phyloP scores from a whole-genome alignment of 208 protist genomes.

The Crithidia fasciculata region DNA sequence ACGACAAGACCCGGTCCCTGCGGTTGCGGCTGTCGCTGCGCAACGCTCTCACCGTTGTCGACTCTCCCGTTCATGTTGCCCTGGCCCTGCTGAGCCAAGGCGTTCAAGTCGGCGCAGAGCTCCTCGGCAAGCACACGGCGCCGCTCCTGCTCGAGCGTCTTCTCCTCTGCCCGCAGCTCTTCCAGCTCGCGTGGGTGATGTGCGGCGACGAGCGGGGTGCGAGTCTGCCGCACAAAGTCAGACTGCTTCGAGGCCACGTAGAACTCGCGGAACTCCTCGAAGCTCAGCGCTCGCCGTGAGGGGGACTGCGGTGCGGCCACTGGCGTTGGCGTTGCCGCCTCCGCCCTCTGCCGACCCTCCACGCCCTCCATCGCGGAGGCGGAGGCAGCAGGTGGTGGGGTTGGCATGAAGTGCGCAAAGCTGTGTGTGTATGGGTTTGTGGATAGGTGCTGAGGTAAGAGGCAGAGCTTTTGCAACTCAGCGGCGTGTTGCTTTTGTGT shows the following conservation, averaged over 20 bases:
- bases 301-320: not conserved
- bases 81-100: not conserved
- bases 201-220: not conserved
- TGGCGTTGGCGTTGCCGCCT: not conserved
- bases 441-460: too few species aligned
- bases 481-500: too few species aligned
- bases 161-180: not conserved
- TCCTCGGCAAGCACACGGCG: conserved; percentile 1
- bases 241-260: conserved; percentile 16
- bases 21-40: not conserved
- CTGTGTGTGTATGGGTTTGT: too few species aligned
- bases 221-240: not conserved
- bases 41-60: too few species aligned
- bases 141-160: not conserved
- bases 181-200: conserved; percentile 1
- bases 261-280: conserved; percentile 29
- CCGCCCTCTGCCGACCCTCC: not conserved
- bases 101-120: conserved; percentile 7
- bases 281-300: conserved; percentile 11
- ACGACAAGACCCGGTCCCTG: not conserved
- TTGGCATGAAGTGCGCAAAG: too few species aligned
- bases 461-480: too few species aligned
- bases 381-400: too few species aligned
- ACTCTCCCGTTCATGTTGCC: not conserved
- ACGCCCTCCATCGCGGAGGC: not conserved